A percentile compares a stretch with the other conserved stretches of the same genome.
Conservation (phyloP, 306 rosid genomes). For the Senna siamea region DNA sequence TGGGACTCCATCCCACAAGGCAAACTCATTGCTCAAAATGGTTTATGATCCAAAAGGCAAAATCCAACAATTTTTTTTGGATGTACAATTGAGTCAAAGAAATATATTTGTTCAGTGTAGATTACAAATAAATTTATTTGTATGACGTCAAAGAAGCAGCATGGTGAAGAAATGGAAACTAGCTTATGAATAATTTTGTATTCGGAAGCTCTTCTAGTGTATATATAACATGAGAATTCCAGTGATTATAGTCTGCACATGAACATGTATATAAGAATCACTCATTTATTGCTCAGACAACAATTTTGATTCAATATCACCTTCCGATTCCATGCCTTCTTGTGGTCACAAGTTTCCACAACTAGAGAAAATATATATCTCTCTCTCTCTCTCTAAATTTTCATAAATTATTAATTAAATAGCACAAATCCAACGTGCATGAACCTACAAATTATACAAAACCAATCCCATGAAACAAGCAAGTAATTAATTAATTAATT, state of each 20-base stretch:
- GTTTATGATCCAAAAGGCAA: neutral
- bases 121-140: neutral
- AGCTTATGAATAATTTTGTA: neutral
- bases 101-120: too few species aligned
- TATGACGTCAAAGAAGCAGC: neutral
- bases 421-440: too few species aligned
- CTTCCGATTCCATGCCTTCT: neutral
- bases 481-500: too few species aligned
- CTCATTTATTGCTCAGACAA: too few species aligned
- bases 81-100: neutral
- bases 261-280: neutral
- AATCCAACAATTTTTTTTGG: neutral
- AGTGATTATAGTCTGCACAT: neutral
- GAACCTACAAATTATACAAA: too few species aligned
- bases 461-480: too few species aligned
- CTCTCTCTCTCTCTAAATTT: too few species aligned
- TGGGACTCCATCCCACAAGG: neutral
- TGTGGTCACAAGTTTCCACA: neutral
- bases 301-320: neutral
- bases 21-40: neutral
- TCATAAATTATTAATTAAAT: too few species aligned
- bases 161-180: neutral
- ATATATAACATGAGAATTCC: neutral
- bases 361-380: too few species aligned
- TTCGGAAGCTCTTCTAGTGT: neutral